phyloP scores from a whole-genome alignment of 768 basidiomycete genomes.

The Tubosaeta brunneosetosa region DNA sequence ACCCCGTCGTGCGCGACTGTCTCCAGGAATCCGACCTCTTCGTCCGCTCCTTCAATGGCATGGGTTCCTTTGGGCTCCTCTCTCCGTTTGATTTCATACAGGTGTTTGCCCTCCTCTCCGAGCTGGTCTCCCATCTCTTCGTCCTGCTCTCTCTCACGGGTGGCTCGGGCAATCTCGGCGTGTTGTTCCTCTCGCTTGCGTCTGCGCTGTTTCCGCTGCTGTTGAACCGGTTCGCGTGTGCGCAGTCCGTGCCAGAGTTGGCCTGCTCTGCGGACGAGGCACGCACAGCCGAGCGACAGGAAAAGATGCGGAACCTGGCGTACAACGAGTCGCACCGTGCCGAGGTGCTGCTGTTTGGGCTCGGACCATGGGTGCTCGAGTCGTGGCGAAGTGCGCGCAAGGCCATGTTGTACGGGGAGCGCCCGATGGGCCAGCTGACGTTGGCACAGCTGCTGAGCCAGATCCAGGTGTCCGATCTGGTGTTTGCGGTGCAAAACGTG shows the following conservation, averaged over 20 bases:
- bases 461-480: constrained; percentile 59
- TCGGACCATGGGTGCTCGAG: constrained; percentile 79
- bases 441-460: constrained; percentile 47
- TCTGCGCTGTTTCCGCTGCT: constrained; percentile 59
- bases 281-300: constrained; percentile 63
- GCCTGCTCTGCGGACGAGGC: constrained; percentile 52
- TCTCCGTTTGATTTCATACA: constrained; percentile 79
- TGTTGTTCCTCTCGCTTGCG: constrained; percentile 55
- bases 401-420: constrained; percentile 55
- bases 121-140: constrained; percentile 67
- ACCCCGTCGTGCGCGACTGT: constrained; percentile 68
- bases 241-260: constrained; percentile 39
- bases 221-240: constrained; percentile 46
- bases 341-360: constrained; percentile 77
- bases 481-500: constrained; percentile 68
- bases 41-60: constrained; percentile 72
- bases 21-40: constrained; percentile 86
- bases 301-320: constrained; percentile 69
- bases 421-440: constrained; percentile 37
- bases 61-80: constrained; percentile 69
- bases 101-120: constrained; percentile 64
- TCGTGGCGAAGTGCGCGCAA: constrained; percentile 68
- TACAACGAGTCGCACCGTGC: constrained; percentile 74
- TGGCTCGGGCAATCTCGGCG: constrained; percentile 47
- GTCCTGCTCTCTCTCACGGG: constrained; percentile 63